Evolutionary conservation across 2,329 filamentous ascomycete species (phyloP), one percentile per base, ranked within the genome.

Genomic region (Basipetospora chlamydospora): DNA sequence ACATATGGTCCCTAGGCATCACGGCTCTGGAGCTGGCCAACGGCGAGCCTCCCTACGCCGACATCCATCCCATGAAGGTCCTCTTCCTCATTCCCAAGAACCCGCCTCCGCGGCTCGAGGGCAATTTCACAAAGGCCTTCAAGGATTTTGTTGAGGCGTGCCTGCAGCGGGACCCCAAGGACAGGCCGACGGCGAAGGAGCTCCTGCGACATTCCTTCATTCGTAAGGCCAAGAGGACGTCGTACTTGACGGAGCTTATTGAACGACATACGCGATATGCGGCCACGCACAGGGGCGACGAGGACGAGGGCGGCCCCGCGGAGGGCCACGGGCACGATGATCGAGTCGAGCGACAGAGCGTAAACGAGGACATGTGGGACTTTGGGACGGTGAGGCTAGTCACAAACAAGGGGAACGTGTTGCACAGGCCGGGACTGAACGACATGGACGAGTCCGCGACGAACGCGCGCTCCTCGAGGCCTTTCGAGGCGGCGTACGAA

Each of bases 191-290:
- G 2, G 87, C 90, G 0, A 84, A 74, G 49, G 87, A 96, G 32
- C 61, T 98, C 37, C 64, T 96, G 30, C 83, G 83, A 49, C 87
- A 95, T 54, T 78, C 85, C 0, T 98, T 95, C 56, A 79, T 98
- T 41, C 77, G 82, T 45, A 78, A 77, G 48, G 90, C 88, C 12
- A 96, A 94, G 61, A 90, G 88, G 60, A 94, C 87, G 1, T 90
- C 80, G n/a, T 95, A 94, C 53, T 63, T 98, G 28, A 96, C 90
- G 1, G 90, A 98, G 58, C 64, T 98, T 39, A 96, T 98, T 49
- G 86, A 95, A 55, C 71, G 90, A 37, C 77, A 92, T 49, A 81
- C 80, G 52, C 73, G 87, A 42, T 98, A 87, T 85, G 75, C 81
- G 38, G 77, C 83, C 17, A 80, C 78, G 5, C 77, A 90, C 49